Evolutionary conservation across 352 stramenopile species (phyloP).

Genomic region (Phytophthora pini): DNA sequence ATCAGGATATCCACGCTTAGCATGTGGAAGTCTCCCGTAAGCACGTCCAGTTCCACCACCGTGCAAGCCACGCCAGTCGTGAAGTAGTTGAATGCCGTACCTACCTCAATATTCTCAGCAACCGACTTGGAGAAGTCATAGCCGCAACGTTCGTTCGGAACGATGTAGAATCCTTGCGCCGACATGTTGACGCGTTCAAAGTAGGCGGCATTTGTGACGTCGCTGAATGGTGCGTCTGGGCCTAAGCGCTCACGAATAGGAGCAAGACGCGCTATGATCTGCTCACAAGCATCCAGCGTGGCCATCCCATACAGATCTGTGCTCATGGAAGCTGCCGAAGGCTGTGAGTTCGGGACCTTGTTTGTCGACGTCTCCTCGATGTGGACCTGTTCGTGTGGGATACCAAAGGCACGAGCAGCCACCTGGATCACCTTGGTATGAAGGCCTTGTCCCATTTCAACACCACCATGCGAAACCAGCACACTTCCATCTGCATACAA

Average conservation of each 20-base stretch:
- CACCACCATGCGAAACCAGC: conserved; percentile 94
- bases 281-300: conserved; percentile 95
- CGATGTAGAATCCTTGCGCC: conserved; percentile 96
- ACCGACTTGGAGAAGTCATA: conserved; percentile 93
- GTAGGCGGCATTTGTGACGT: conserved; percentile 91
- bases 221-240: conserved; percentile 73
- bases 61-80: conserved; percentile 94
- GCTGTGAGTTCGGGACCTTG: conserved; percentile 95
- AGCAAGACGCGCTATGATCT: conserved; percentile 93
- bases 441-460: conserved; percentile 98
- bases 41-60: conserved; percentile 95
- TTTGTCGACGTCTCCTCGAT: conserved; percentile 95
- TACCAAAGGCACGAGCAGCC: conserved; percentile 92
- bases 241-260: conserved; percentile 85
- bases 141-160: conserved; percentile 91
- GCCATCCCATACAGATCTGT: conserved; percentile 98
- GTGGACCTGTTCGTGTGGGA: conserved; percentile 92
- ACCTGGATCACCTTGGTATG: conserved; percentile 96
- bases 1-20: conserved; percentile 87
- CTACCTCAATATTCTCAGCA: conserved; percentile 88
- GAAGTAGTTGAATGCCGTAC: conserved; percentile 96
- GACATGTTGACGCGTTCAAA: conserved; percentile 94
- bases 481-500: conserved; percentile 97
- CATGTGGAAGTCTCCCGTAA: conserved; percentile 95
- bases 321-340: conserved; percentile 95